phyloP scores from a whole-genome alignment of 345 rosid genomes.

The Angophora floribunda region DNA sequence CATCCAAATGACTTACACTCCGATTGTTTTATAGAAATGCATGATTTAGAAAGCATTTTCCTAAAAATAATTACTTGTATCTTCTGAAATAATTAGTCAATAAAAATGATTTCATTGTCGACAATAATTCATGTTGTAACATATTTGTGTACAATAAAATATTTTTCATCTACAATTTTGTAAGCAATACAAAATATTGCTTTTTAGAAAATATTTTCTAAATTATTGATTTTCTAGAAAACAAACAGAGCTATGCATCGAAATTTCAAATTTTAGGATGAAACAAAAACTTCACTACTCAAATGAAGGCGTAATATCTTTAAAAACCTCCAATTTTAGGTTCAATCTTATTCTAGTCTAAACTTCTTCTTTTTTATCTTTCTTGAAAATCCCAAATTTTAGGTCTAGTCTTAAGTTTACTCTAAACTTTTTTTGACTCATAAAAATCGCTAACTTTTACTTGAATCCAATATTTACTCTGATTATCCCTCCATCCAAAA shows the following conservation, averaged over 20 bases:
- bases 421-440: not conserved
- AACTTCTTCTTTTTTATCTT: no score
- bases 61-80: rapidly evolving
- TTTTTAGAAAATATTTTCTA: no score
- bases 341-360: no score
- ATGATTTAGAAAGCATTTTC: rapidly evolving
- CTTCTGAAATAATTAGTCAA: no score
- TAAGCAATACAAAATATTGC: not conserved
- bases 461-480: not conserved
- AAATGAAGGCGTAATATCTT: not conserved
- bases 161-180: no score
- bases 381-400: no score
- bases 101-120: no score
- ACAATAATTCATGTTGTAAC: no score
- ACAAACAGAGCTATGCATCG: not conserved
- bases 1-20: rapidly evolving
- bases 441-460: not conserved
- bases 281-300: not conserved
- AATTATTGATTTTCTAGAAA: no score
- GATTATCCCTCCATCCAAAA: not conserved
- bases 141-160: not conserved
- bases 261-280: not conserved
- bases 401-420: no score
- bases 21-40: rapidly evolving
- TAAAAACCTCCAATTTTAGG: not conserved